phyloP scores from a whole-genome alignment of 2,329 filamentous ascomycete genomes.

The Pestalotiopsis sp. region DNA sequence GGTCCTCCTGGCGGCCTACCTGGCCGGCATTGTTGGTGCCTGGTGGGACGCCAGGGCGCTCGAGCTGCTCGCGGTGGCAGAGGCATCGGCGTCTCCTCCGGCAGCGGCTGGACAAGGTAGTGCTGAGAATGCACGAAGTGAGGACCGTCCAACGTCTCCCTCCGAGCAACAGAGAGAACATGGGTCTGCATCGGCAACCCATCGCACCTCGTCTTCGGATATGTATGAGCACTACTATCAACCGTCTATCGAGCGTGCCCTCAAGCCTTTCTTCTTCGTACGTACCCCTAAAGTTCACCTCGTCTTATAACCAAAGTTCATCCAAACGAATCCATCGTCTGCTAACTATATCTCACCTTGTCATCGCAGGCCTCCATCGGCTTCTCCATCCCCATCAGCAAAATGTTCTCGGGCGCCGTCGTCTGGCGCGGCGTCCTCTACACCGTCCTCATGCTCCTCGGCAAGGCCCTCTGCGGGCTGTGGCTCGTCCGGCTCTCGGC shows the following conservation, averaged over 20 bases:
- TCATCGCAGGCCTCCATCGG: constrained; percentile 61
- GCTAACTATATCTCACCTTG: constrained; percentile 12
- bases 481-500: constrained; percentile 53
- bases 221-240: constrained; percentile 39
- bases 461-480: constrained; percentile 61
- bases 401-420: constrained; percentile 65
- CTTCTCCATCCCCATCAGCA: constrained; percentile 75
- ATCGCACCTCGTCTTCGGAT: background rate
- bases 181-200: background rate
- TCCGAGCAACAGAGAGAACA: background rate
- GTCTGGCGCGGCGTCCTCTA: constrained; percentile 78
- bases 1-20: constrained; percentile 64
- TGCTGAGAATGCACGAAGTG: background rate
- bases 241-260: constrained; percentile 46
- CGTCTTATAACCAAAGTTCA: background rate
- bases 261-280: constrained; percentile 77
- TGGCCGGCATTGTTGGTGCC: constrained; percentile 59
- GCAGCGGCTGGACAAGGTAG: background rate
- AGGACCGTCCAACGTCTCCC: background rate
- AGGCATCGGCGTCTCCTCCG: background rate
- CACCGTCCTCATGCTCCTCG: constrained; percentile 68
- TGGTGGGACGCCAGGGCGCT: constrained; percentile 56
- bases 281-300: constrained; percentile 26
- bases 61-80: background rate
- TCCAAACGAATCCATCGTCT: background rate